A percentile compares a stretch with the other conserved stretches of the same genome.
These are phyloP conservation scores for Aspergillus sergii DNA, from an alignment of 2,329 filamentous ascomycete genomes.

Conservation along the genomic window DNA sequence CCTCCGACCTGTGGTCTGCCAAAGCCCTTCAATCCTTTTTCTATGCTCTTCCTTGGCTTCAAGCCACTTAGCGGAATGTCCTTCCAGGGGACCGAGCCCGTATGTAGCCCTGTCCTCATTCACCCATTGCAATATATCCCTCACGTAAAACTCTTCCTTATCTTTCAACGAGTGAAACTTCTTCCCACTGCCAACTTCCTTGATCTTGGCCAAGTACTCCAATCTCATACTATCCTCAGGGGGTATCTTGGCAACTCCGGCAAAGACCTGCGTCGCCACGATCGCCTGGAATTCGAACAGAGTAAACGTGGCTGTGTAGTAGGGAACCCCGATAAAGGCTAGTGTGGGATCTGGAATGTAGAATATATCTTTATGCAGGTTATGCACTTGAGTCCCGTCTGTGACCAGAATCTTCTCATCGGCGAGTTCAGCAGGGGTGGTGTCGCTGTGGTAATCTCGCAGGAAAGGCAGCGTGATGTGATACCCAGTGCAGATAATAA, in stretches of 20 bases:
- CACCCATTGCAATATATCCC: slow-evolving; percentile 38
- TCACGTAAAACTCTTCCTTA: slow-evolving; percentile 38
- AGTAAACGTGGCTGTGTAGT: slow-evolving; percentile 68
- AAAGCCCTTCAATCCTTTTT: slow-evolving; percentile 24
- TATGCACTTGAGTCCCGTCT: slow-evolving; percentile 66
- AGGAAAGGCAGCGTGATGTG: slow-evolving; percentile 69
- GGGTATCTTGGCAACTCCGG: slow-evolving; percentile 55
- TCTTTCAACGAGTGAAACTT: slow-evolving; percentile 43
- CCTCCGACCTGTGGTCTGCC: slow-evolving; percentile 1
- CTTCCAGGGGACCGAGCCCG: slow-evolving; percentile 29
- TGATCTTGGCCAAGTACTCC: slow-evolving; percentile 32
- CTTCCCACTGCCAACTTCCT: slow-evolving; percentile 33
- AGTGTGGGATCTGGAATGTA: slow-evolving; percentile 69
- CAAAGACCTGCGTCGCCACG: slow-evolving; percentile 59
- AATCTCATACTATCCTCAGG: slow-evolving; percentile 38
- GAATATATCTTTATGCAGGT: slow-evolving; percentile 71
- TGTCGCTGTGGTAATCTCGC: slow-evolving; percentile 52
- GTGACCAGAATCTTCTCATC: slow-evolving; percentile 60
- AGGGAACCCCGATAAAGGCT: slow-evolving; percentile 66
- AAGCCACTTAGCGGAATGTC: slow-evolving; percentile 35
- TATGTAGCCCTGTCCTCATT: slow-evolving; percentile 26
- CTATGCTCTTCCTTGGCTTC: slow-evolving; percentile 28
- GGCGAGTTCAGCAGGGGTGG: slow-evolving; percentile 49
- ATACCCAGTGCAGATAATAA: slow-evolving; percentile 71
- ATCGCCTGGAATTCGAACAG: slow-evolving; percentile 72